A percentile compares a stretch with the other conserved stretches of the same genome.
Evolutionary conservation across 495 filamentous ascomycete genomes (phyloP).

Genomic region (Penicillium egyptiacum): DNA sequence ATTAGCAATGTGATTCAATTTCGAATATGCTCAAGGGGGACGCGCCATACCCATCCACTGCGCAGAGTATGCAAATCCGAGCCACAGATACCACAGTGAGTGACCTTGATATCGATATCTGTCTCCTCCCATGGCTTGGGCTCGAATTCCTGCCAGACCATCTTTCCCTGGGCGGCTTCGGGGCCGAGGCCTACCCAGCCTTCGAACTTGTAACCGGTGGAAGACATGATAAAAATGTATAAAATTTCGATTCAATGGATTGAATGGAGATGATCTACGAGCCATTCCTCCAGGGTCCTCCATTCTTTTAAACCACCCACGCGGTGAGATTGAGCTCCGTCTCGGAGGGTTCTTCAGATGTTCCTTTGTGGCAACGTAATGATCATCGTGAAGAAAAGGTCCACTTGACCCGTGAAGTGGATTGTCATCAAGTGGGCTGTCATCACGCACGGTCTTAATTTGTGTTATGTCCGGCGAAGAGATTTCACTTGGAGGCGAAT

Average conservation of each 20-base stretch:
- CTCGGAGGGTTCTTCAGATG: conserved; percentile 6
- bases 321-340: background rate
- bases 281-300: background rate
- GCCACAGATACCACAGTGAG: conserved; percentile 41
- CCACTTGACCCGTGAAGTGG: conserved; percentile 18
- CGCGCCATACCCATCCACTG: conserved; percentile 62
- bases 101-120: conserved; percentile 55
- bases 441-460: conserved; percentile 24
- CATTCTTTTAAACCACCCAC: conserved; percentile 13
- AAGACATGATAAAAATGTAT: conserved; percentile 4
- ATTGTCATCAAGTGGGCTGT: conserved; percentile 13
- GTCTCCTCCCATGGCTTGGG: conserved; percentile 77
- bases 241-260: background rate
- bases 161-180: conserved; percentile 60
- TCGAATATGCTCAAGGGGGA: background rate
- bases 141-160: conserved; percentile 71
- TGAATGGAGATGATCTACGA: background rate
- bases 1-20: background rate
- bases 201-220: conserved; percentile 61
- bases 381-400: background rate
- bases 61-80: conserved; percentile 72
- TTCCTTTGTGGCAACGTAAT: background rate
- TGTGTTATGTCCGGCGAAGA: conserved; percentile 17
- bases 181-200: conserved; percentile 73
- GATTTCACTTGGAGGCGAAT: background rate